Conservation (phyloP, 2,329 filamentous ascomycete genomes). For the Penicillium crustosum region DNA sequence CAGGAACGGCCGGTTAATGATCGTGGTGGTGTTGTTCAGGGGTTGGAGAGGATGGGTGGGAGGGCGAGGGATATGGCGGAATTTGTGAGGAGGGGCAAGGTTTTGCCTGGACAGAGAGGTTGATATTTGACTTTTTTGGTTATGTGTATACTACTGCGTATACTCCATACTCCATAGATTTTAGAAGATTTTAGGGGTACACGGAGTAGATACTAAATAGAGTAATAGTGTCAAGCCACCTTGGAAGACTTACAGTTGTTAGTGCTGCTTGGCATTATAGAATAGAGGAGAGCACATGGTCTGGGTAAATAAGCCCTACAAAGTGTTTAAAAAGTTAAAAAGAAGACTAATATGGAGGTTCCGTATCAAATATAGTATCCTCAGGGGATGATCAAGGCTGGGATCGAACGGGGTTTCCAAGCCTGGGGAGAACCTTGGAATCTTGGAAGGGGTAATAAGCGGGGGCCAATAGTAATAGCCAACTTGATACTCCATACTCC, state of each 20-base stretch:
- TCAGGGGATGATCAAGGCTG: slow-evolving; percentile 5
- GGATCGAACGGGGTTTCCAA: neutral
- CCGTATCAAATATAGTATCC: slow-evolving; percentile 16
- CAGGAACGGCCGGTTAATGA: slow-evolving; percentile 19
- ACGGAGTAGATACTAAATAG: neutral
- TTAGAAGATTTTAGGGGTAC: no score
- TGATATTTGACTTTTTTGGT: neutral
- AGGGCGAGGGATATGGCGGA: slow-evolving; percentile 19
- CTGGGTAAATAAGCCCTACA: neutral
- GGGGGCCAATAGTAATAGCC: neutral
- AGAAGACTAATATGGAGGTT: neutral
- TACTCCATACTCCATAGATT: no score
- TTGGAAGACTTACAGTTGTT: neutral
- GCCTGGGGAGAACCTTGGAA: neutral
- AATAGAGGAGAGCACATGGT: no score
- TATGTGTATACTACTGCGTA: neutral
- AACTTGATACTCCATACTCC: no score
- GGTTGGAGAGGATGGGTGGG: slow-evolving; percentile 12
- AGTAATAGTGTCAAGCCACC: neutral
- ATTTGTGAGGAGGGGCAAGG: slow-evolving; percentile 16
- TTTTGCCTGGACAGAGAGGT: neutral
- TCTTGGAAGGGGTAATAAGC: neutral
- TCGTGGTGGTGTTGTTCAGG: slow-evolving; percentile 21
- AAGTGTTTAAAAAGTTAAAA: neutral
- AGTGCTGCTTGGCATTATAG: no score